Base-by-base conservation (phyloP, 2,329 filamentous ascomycete species). In the Sarocladiaceae sp. region DNA sequence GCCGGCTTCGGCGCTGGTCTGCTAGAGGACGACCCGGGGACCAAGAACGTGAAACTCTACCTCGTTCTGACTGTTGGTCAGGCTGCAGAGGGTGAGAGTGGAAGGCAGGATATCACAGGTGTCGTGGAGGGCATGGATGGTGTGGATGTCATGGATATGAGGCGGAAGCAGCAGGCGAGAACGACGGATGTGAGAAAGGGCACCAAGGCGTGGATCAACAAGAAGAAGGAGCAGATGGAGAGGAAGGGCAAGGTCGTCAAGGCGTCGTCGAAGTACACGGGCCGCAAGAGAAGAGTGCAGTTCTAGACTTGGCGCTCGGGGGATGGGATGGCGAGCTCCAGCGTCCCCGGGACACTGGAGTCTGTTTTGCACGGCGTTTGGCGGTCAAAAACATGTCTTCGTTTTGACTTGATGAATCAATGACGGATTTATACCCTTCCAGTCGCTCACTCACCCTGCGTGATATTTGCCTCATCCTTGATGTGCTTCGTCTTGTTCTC, bases 41-140 rank as follows among this genome's bases (percentile, higher is more conserved):
- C 93, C 29, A 98, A 98, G 74, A 96, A 90, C 59, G 81, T 84
- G 53, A 98, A 98, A 72, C 72, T 94, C n/a, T 98, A 98, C 62
- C 73, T 98, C 2, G 91, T 98, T 0, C 69, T 98, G 24, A 96
- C 89, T 0, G 93, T 95, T 1, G 93, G 91, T 24, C 80, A 79
- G 3, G 66, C 66, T 0, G 67, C 65, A 1, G 59, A 68, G 1
- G 67, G 70, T 2, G 70, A 68, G 24, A 64, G 62, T 34, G 75
- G 77, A 2, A 41, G 19, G 24, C 84, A 85, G 7, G 90, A 95
- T 60, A 96, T 98, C 51, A 96, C 90, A 0, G 85, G 87, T 5
- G 85, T 95, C 3, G 88, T 98, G 11, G 76, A 83, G 48, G 88
- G 86, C 2, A 88, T 97, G 88, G 86, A 93, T 16, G 85, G 76